Conservation (phyloP, 2,329 filamentous ascomycete genomes). For the Gaeumannomyces tritici region DNA sequence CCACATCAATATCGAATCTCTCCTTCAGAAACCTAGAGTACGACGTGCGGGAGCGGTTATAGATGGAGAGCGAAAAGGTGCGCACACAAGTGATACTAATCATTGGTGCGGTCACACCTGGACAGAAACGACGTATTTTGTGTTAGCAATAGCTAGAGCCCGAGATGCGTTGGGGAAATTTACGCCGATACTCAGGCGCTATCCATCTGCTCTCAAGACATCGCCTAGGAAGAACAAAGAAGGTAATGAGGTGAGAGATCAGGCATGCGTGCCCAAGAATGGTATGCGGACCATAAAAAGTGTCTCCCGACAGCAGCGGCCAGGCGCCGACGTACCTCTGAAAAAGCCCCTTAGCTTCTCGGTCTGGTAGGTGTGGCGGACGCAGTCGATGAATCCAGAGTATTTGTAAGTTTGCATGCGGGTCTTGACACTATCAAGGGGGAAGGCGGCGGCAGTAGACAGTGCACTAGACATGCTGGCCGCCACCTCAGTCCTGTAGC, state of each 20-base stretch:
- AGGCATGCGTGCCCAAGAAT: not conserved
- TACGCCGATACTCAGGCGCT: not conserved
- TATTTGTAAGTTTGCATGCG: slow-evolving; percentile 84
- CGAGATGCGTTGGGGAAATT: not conserved
- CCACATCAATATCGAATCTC: slow-evolving; percentile 59
- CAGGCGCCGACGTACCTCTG: slow-evolving; percentile 43
- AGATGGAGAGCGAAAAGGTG: slow-evolving; percentile 37
- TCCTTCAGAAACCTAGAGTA: slow-evolving; percentile 62
- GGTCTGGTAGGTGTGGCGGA: slow-evolving; percentile 63
- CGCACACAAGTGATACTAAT: slow-evolving; percentile 34
- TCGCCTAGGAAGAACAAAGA: not conserved
- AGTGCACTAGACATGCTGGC: slow-evolving; percentile 69
- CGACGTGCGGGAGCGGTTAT: slow-evolving; percentile 65
- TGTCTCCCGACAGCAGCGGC: not conserved
- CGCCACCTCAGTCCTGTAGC: slow-evolving; percentile 71
- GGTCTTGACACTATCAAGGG: slow-evolving; percentile 81
- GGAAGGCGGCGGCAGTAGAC: slow-evolving; percentile 73
- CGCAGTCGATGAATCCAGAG: slow-evolving; percentile 63
- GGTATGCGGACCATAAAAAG: not conserved
- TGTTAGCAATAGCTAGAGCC: not conserved
- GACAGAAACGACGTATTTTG: not conserved
- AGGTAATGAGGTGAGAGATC: not conserved
- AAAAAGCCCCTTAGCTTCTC: slow-evolving; percentile 74
- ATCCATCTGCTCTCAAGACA: not conserved
- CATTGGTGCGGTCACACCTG: slow-evolving; percentile 72